Evolutionary conservation across 1,139 yeast species (phyloP), one percentile per base, ranked within the genome.

Genomic region (Geotrichum candidum): DNA sequence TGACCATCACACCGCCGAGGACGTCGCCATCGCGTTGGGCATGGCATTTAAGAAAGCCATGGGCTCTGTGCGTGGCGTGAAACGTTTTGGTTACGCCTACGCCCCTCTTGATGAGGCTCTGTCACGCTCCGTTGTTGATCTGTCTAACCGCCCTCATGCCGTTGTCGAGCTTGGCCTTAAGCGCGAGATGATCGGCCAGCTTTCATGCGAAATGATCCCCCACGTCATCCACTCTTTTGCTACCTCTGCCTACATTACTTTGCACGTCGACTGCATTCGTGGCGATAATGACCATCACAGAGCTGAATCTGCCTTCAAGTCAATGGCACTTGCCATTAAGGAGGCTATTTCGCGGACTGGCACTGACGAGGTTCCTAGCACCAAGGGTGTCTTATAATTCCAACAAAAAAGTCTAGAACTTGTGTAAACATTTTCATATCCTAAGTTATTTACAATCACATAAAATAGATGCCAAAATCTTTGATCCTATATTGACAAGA

Each of bases 51-150:
- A 90, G 71, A 78, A 87, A 69, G 98, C 98, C 0, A 77, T 94
- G 65, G 98, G 98, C 25, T 88, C 86, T 52, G 88, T 94, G 51
- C 84, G 84, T 69, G 99, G 99, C 60, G 92, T 92, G 64, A 90
- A 89, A 74, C 82, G 99, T 69, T 94, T 92, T 72, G 99, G 99
- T n/a, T 73, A 82, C 53, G 99, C 95, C 0, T 92, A 86, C 77
- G 98, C 98, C 5, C 99, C 99, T 2, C 80, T 94, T 62, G 99
- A 94, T 74, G 98, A 92, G 77, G 98, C 99, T 0, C 80, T 94
- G 64, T 86, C 96, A 66, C 80, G 99, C 60, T 96, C 97, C 0
- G 99, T 94, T 18, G 92, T 94, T 7, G 99, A 94, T 71, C 80
- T 94, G 66, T 89, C 96, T 38, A 91, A 91, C 74, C 82, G 99